Percentiles rank a stretch among this genome's conserved stretches.
Evolutionary conservation across 495 filamentous ascomycete genomes (phyloP).

Genomic region (Hypoxylon fragiforme): DNA sequence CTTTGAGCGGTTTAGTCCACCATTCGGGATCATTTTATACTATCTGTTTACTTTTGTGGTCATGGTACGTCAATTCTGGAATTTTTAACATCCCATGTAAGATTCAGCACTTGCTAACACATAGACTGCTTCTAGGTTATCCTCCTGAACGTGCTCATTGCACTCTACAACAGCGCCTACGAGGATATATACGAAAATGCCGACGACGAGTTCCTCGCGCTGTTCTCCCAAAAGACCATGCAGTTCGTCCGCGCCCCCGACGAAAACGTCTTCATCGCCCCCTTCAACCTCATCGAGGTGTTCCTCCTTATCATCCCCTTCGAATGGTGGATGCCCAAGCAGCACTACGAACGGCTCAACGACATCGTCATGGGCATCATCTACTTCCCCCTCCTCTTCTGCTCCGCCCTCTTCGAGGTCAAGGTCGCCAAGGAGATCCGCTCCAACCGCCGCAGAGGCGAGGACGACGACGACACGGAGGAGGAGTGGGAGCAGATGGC

Average conservation of each 20-base stretch:
- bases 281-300: conserved; percentile 92
- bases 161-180: conserved; percentile 95
- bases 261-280: conserved; percentile 96
- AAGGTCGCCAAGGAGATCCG: conserved; percentile 67
- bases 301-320: conserved; percentile 77
- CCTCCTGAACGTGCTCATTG: conserved; percentile 91
- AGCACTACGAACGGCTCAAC: conserved; percentile 75
- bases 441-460: conserved; percentile 73
- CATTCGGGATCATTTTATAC: conserved; percentile 88
- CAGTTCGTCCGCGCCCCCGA: conserved; percentile 95
- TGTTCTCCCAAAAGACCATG: conserved; percentile 89
- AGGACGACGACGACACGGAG: conserved; percentile 83
- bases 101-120: neutral
- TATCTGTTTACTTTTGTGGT: conserved; percentile 98
- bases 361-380: conserved; percentile 83
- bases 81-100: no score
- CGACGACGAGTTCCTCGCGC: conserved; percentile 89
- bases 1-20: conserved; percentile 74
- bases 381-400: conserved; percentile 80
- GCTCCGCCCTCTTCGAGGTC: conserved; percentile 77
- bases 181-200: conserved; percentile 95
- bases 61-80: conserved; percentile 59
- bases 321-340: conserved; percentile 88
- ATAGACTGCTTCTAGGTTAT: conserved; percentile 47
- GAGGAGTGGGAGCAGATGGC: conserved; percentile 93